A percentile compares a stretch with the other conserved stretches of the same genome.
These are phyloP conservation scores for Dictyostelium brefeldianum DNA, from an alignment of 78 protist genomes.

Conservation along the genomic window DNA sequence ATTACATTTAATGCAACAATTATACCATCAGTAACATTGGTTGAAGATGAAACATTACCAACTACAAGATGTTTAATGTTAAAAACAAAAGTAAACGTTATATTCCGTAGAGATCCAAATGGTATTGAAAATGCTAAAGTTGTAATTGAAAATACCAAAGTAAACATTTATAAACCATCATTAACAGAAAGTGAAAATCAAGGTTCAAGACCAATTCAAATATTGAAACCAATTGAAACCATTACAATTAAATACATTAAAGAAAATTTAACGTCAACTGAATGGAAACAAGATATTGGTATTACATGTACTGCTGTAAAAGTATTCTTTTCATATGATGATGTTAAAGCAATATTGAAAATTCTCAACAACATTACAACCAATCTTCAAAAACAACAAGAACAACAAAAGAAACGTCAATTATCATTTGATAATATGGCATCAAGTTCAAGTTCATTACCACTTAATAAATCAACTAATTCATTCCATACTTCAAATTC, in stretches of 20 bases:
- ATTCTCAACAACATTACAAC: conserved; percentile 18
- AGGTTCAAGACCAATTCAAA: conserved; percentile 72
- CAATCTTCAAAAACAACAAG: conserved; percentile 26
- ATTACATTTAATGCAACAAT: conserved; percentile 22
- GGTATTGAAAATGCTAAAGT: conserved; percentile 66
- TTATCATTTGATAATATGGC: background rate
- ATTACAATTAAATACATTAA: conserved; percentile 33
- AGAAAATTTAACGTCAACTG: conserved; percentile 31
- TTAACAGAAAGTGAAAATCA: background rate
- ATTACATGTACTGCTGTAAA: conserved; percentile 19
- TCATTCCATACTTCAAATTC: conserved; percentile 5
- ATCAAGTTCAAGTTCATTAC: background rate
- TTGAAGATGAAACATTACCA: conserved; percentile 56
- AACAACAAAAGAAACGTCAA: background rate
- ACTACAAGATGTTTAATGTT: conserved; percentile 50
- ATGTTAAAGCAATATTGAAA: conserved; percentile 44
- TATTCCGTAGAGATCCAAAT: conserved; percentile 59
- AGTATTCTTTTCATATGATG: conserved; percentile 60
- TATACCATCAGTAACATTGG: conserved; percentile 40
- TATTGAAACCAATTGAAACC: conserved; percentile 53
- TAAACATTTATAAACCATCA: conserved; percentile 53
- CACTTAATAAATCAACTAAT: background rate
- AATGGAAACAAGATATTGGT: conserved; percentile 55
- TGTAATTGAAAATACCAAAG: conserved; percentile 23
- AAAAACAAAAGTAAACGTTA: conserved; percentile 11